Conservation (phyloP, 257 asterid species). For the Solanum appendiculatum region DNA sequence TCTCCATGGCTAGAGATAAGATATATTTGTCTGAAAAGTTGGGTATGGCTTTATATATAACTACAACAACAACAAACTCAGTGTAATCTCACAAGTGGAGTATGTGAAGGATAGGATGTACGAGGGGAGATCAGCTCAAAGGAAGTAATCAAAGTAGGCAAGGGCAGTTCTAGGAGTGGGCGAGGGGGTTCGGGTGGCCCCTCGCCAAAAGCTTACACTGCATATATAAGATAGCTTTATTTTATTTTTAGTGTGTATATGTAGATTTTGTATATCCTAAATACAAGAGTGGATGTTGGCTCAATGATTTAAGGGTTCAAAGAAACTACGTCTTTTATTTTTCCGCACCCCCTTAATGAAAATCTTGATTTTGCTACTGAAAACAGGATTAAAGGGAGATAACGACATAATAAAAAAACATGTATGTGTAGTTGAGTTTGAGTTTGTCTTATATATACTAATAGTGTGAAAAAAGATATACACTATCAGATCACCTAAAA, state of each 20-base stretch:
- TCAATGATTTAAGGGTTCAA: background rate
- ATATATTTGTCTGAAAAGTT: background rate
- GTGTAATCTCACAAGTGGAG: background rate
- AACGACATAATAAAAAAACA: no score
- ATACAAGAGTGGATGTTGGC: background rate
- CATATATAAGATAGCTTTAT: background rate
- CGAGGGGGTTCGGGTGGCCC: background rate
- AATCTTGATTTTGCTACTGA: no score
- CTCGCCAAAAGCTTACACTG: no score
- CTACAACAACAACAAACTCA: rapidly evolving
- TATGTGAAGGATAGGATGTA: rapidly evolving
- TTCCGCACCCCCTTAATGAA: no score
- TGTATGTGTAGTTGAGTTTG: background rate
- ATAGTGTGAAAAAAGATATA: no score
- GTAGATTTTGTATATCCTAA: background rate
- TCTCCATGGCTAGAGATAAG: background rate
- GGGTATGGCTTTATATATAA: background rate
- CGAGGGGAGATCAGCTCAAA: background rate
- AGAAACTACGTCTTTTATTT: background rate
- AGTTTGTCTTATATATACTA: no score
- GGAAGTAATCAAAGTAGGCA: background rate
- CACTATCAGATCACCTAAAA: no score
- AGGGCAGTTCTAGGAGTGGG: background rate
- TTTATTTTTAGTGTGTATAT: no score
- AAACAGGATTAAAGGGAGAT: background rate